Base-by-base conservation (phyloP, 164 flowering plant species). In the Stephania yunnanensis region DNA sequence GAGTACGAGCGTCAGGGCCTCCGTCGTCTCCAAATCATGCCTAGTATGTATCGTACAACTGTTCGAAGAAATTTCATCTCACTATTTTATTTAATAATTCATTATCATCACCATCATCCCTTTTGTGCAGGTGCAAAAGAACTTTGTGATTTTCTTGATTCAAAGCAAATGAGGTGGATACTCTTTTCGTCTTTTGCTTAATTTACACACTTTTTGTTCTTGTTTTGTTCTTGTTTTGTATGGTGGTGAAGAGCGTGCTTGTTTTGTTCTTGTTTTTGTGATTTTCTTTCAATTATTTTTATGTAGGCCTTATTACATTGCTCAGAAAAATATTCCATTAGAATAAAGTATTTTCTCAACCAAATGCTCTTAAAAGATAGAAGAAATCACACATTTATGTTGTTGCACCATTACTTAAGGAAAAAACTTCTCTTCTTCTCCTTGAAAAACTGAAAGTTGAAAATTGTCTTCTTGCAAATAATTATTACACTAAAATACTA, bases 21-120 rank as follows among this genome's bases (percentile, higher is more conserved):
- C 50, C 94, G 90, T 74, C 90, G 89, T 46, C 92, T 95, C 65
- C 93, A 95, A 80, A 91, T 95, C 74, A 93, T 95, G 98, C 95
- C 97, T 5, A 97, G 97, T 91, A 48, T 48, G 10, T 48, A 1
- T 48, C 6, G 53, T 8, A 48, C 5, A 8, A 48, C 13, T 36
- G 42, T 36, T 36, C 4, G 3, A 36, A 36, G 42, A 36, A 36
- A 36, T 36, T 36, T 36, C 42, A 36, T 36, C 42, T 36, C 3
- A 55, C 17, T 2, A 55, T 55, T 15, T 12, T 58, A 25, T 58
- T 4, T 58, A 7, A 58, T 58, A 8, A 48, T 12, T 9, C 20
- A 58, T 58, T 6, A 58, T 58, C 7, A 58, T 58, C 20, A 58
- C 1, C 2, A 58, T 17, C n/a, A 19, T 58, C 65, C 73, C 25